phyloP scores from a whole-genome alignment of 768 basidiomycete species.

The Macrolepiota dolichaula region DNA sequence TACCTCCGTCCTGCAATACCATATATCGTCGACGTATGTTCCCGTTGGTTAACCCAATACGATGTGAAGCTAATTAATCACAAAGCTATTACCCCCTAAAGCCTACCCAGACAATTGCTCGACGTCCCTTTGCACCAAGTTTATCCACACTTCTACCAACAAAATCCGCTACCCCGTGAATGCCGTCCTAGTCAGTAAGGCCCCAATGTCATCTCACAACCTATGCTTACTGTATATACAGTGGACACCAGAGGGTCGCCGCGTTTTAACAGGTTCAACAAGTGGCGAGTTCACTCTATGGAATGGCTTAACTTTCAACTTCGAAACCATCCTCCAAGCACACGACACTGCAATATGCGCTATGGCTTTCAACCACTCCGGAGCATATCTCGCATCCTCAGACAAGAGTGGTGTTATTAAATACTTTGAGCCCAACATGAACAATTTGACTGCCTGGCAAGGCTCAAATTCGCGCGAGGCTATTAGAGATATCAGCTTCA shows the following conservation, averaged over 20 bases:
- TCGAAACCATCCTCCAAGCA: slow-evolving; percentile 98
- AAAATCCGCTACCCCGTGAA: slow-evolving; percentile 98
- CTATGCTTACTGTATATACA: slow-evolving; percentile 25
- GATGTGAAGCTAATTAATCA: slow-evolving; percentile 14
- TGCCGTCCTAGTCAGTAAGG: slow-evolving; percentile 76
- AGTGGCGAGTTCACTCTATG: slow-evolving; percentile 98
- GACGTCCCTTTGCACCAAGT: slow-evolving; percentile 94
- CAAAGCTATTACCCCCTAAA: slow-evolving; percentile 87
- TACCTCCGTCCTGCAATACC: slow-evolving; percentile 82
- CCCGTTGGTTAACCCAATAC: slow-evolving; percentile 12
- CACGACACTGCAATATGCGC: slow-evolving; percentile 94
- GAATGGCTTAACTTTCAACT: slow-evolving; percentile 99
- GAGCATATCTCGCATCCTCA: slow-evolving; percentile 88
- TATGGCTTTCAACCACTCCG: slow-evolving; percentile 87
- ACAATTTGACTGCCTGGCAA: slow-evolving; percentile 92
- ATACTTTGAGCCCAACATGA: slow-evolving; percentile 99
- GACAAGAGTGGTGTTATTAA: slow-evolving; percentile 96
- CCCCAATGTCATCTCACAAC: not conserved
- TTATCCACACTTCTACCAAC: slow-evolving; percentile 97
- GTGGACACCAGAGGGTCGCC: slow-evolving; percentile 98
- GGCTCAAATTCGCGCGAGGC: slow-evolving; percentile 88
- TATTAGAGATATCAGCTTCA: slow-evolving; percentile 87
- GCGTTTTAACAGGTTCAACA: slow-evolving; percentile 91
- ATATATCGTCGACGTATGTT: slow-evolving; percentile 82
- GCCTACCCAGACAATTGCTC: slow-evolving; percentile 91